phyloP scores from a whole-genome alignment of 345 rosid genomes.

The Pseudoturritis turrita region DNA sequence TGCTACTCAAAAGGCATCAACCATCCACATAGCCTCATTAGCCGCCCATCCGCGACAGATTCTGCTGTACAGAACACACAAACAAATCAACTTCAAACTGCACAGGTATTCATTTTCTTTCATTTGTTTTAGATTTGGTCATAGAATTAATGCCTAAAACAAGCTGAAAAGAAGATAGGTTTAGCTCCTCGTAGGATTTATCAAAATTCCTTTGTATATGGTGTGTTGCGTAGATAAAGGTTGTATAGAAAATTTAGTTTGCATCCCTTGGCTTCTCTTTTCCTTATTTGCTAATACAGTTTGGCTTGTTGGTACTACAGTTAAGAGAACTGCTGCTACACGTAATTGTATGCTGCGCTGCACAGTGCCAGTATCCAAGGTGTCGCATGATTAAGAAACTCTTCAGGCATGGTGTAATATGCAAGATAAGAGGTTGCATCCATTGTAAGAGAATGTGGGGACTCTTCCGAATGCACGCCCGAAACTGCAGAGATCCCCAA shows the following conservation, averaged over 20 bases:
- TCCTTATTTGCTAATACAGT: background rate
- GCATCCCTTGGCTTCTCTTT: slow-evolving; percentile 9
- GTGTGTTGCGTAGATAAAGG: background rate
- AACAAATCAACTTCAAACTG: slow-evolving; percentile 73
- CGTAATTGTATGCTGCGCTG: slow-evolving; percentile 64
- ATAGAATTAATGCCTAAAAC: background rate
- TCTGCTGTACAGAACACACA: slow-evolving; percentile 90
- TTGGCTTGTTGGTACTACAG: slow-evolving; percentile 47
- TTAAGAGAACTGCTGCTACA: slow-evolving; percentile 87
- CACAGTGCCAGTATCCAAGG: slow-evolving; percentile 83
- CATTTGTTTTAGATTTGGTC: background rate
- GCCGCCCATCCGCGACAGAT: slow-evolving; percentile 75
- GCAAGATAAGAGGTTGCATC: slow-evolving; percentile 79
- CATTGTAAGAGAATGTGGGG: slow-evolving; percentile 94
- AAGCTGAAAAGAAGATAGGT: background rate
- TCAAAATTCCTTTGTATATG: background rate
- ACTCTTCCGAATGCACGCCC: slow-evolving; percentile 86
- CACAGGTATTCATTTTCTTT: slow-evolving; percentile 47
- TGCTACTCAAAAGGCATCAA: slow-evolving; percentile 87
- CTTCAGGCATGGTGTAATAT: slow-evolving; percentile 73
- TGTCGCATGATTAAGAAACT: slow-evolving; percentile 81
- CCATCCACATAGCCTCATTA: slow-evolving; percentile 87
- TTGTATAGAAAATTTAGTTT: background rate
- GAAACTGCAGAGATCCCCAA: slow-evolving; percentile 89
- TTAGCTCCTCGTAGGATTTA: background rate